Conservation (phyloP, 2,329 filamentous ascomycete genomes). For the Trichophyton benhamiae region DNA sequence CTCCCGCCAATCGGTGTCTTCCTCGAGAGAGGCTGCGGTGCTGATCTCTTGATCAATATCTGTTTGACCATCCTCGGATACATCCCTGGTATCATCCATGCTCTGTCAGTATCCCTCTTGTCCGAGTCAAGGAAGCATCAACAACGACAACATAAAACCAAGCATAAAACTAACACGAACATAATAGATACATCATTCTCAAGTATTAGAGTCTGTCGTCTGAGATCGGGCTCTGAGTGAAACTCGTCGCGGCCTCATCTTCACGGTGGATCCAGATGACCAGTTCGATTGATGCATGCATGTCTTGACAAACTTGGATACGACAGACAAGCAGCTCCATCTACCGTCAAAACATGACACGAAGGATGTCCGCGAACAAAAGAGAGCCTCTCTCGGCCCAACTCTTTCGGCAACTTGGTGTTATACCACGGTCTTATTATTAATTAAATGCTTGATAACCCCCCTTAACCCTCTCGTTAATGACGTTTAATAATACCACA, state of each 20-base stretch:
- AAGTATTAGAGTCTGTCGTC: constrained; percentile 12
- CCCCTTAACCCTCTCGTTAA: not conserved
- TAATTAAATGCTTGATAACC: not conserved
- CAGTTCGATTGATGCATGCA: not conserved
- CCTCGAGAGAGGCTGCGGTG: constrained; percentile 81
- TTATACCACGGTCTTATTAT: not conserved
- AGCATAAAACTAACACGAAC: not conserved
- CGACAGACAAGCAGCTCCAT: not conserved
- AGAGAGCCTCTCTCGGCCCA: too few species aligned
- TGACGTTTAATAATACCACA: not conserved
- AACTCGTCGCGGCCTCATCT: not conserved
- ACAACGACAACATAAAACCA: not conserved
- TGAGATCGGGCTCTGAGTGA: not conserved
- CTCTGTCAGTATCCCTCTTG: constrained; percentile 48
- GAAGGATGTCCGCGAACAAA: too few species aligned
- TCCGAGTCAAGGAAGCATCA: not conserved
- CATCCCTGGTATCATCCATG: constrained; percentile 81
- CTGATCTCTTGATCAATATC: constrained; percentile 86
- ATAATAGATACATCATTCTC: constrained; percentile 13
- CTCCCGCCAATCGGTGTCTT: constrained; percentile 86
- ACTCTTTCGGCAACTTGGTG: not conserved
- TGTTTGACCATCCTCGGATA: constrained; percentile 66
- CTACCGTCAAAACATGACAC: too few species aligned
- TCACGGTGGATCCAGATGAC: not conserved
- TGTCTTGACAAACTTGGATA: not conserved